phyloP scores from a whole-genome alignment of 2,329 filamentous ascomycete genomes.

The Pseudocercospora fuligena region DNA sequence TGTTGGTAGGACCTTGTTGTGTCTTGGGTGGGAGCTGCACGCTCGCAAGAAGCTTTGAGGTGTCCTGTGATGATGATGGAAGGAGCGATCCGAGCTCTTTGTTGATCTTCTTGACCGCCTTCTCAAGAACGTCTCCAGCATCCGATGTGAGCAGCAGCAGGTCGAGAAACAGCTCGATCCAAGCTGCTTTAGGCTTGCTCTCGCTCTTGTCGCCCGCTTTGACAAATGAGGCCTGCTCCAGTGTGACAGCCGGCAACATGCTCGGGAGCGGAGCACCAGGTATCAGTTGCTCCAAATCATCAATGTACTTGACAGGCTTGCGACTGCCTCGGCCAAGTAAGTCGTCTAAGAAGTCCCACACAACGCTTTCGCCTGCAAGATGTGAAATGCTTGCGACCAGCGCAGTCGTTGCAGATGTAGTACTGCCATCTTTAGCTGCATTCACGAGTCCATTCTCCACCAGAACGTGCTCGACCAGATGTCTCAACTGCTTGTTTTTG shows the following conservation, averaged over 20 bases:
- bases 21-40: background rate
- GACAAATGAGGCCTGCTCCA: conserved; percentile 77
- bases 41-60: background rate
- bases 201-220: background rate
- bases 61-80: background rate
- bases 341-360: conserved; percentile 80
- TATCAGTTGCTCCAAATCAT: conserved; percentile 60
- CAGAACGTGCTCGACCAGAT: conserved; percentile 53
- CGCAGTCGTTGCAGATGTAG: conserved; percentile 47
- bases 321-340: conserved; percentile 76
- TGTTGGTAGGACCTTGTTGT: background rate
- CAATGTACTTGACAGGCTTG: conserved; percentile 82
- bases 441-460: conserved; percentile 71
- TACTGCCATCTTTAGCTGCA: conserved; percentile 35
- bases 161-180: conserved; percentile 31
- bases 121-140: conserved; percentile 12
- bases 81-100: conserved; percentile 8
- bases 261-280: conserved; percentile 53
- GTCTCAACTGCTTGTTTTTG: conserved; percentile 46
- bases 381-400: conserved; percentile 52
- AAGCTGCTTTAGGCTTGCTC: conserved; percentile 22
- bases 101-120: conserved; percentile 11
- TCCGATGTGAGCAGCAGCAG: conserved; percentile 24
- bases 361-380: conserved; percentile 34
- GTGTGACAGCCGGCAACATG: conserved; percentile 69